Conservation (phyloP, 2,329 filamentous ascomycete species). For the Aspergillus quadrilineatus region DNA sequence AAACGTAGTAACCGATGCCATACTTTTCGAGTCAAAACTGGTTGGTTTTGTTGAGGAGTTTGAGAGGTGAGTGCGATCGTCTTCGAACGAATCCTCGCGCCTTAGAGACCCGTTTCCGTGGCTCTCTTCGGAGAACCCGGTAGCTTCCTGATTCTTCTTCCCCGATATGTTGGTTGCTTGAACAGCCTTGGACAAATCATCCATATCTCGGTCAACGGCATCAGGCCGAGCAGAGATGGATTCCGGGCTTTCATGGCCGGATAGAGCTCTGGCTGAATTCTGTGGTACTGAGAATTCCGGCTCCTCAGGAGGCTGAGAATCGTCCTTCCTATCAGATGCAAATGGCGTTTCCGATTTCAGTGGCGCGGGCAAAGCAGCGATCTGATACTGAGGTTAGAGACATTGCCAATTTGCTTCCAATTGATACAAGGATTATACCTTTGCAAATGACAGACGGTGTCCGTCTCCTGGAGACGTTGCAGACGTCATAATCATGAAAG, state of each 20-base stretch:
- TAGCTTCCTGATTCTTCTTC: constrained; percentile 27
- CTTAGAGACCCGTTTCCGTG: constrained; percentile 34
- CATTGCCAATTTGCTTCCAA: neutral
- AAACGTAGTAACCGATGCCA: constrained; percentile 90
- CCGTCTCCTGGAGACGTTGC: constrained; percentile 30
- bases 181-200: constrained; percentile 35
- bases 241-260: constrained; percentile 21
- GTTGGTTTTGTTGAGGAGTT: constrained; percentile 74
- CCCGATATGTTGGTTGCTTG: constrained; percentile 33
- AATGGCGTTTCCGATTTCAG: constrained; percentile 27
- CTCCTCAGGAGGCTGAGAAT: constrained; percentile 21
- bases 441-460: constrained; percentile 67
- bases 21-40: constrained; percentile 90
- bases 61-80: constrained; percentile 53
- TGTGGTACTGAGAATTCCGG: constrained; percentile 22
- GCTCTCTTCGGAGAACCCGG: constrained; percentile 28
- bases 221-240: constrained; percentile 20
- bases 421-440: constrained; percentile 53
- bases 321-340: constrained; percentile 28
- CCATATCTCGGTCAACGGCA: constrained; percentile 26
- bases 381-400: constrained; percentile 33
- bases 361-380: constrained; percentile 45
- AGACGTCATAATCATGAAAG: constrained; percentile 32
- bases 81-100: constrained; percentile 42
- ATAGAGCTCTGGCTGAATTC: constrained; percentile 19